Conservation (phyloP, 441 rosid genomes). For the Adansonia rubrostipa region DNA sequence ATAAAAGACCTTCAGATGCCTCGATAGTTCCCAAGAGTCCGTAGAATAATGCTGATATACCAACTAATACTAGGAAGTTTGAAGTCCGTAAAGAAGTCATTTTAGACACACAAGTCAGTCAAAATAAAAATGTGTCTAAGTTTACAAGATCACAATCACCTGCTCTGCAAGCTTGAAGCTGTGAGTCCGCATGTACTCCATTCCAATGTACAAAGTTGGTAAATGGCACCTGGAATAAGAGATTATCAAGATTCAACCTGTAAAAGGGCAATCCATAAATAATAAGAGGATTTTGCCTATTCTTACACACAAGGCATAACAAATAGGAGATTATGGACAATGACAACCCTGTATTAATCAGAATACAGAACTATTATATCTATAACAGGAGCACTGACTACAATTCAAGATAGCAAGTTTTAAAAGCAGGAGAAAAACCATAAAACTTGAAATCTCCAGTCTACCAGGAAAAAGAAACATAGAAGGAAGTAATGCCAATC, state of each 20-base stretch:
- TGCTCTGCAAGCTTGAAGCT: constrained; percentile 97
- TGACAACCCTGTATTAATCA: background rate
- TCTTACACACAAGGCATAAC: constrained; percentile 18
- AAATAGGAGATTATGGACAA: background rate
- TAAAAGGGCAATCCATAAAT: constrained; percentile 52
- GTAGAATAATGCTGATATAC: background rate
- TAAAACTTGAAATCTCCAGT: background rate
- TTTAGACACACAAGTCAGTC: background rate
- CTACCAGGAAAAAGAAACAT: background rate
- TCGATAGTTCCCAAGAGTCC: background rate
- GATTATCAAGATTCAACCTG: constrained; percentile 79
- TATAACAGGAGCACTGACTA: background rate
- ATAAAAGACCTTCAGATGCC: background rate
- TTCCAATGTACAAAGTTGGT: constrained; percentile 94
- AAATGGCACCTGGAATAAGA: constrained; percentile 96
- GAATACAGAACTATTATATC: background rate
- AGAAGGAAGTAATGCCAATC: background rate
- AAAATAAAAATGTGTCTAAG: constrained; percentile 7
- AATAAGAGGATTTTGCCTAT: constrained; percentile 53
- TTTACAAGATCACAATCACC: constrained; percentile 47
- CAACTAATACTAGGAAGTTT: background rate
- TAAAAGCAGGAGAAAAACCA: constrained; percentile 3
- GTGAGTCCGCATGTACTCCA: constrained; percentile 98
- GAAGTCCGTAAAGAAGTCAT: background rate
- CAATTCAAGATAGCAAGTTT: background rate